A percentile compares a stretch with the other conserved stretches of the same genome.
phyloP scores from a whole-genome alignment of 495 filamentous ascomycete species.

The Cladorrhinum samala region DNA sequence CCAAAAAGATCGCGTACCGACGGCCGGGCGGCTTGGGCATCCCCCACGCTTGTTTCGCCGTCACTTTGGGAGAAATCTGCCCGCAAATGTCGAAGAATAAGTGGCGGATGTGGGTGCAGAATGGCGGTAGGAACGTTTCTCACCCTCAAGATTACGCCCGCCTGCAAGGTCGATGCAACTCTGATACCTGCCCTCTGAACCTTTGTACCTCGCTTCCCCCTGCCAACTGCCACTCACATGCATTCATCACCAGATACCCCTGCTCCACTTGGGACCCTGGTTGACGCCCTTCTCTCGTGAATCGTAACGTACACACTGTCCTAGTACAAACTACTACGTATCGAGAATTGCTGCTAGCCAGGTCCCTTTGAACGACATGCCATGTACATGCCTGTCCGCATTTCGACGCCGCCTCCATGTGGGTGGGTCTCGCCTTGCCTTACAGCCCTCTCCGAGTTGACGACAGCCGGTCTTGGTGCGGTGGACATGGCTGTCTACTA shows the following conservation, averaged over 20 bases:
- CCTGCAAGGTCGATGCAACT: not conserved
- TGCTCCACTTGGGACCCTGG: not conserved
- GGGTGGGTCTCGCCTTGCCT: constrained; percentile 12
- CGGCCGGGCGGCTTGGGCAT: not conserved
- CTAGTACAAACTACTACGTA: not conserved
- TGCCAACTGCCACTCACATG: not conserved
- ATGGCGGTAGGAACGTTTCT: constrained; percentile 11
- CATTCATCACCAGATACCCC: not conserved
- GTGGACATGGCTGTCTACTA: not conserved
- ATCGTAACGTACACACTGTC: not conserved
- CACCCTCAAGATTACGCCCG: not conserved
- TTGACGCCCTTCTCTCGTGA: not conserved
- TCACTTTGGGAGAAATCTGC: not conserved
- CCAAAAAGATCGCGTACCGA: not conserved
- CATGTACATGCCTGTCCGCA: not conserved
- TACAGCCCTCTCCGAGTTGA: constrained; percentile 2
- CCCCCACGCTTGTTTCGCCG: not conserved
- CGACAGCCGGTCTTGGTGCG: constrained; percentile 1
- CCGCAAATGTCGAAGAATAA: constrained; percentile 1
- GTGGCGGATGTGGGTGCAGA: constrained; percentile 12
- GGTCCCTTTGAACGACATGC: not conserved
- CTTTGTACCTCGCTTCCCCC: not conserved
- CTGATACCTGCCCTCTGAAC: not conserved
- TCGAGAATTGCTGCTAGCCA: not conserved
- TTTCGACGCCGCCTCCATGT: constrained; percentile 2